A percentile compares a stretch with the other conserved stretches of the same genome.
Conservation (phyloP, 768 basidiomycete species). For the Boletus rufocinnamomeus region DNA sequence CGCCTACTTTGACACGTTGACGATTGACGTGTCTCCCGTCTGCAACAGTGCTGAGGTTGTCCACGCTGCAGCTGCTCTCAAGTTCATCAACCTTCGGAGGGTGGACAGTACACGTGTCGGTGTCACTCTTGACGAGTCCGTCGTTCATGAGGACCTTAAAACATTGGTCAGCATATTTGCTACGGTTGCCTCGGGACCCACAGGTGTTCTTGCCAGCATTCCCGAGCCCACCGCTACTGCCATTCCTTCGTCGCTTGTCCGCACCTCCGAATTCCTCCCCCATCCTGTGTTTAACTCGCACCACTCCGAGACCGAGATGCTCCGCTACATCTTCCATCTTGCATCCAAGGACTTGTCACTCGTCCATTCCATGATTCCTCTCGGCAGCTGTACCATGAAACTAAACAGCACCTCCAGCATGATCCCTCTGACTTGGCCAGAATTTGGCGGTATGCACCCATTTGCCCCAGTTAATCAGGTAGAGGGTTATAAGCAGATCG, state of each 20-base stretch:
- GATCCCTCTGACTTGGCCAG: conserved; percentile 94
- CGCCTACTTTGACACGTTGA: conserved; percentile 91
- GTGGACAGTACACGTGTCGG: conserved; percentile 79
- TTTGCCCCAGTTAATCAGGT: conserved; percentile 92
- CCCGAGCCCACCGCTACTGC: conserved; percentile 41
- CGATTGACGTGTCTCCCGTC: conserved; percentile 68
- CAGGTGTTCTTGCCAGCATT: conserved; percentile 50
- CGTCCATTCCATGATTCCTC: conserved; percentile 93
- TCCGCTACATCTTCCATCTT: conserved; percentile 93
- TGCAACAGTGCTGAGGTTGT: conserved; percentile 57
- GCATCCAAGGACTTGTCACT: conserved; percentile 94
- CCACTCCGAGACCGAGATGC: conserved; percentile 98
- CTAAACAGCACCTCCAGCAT: conserved; percentile 98
- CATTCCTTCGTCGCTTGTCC: conserved; percentile 57
- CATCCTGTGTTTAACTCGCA: conserved; percentile 96
- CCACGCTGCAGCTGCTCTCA: conserved; percentile 64
- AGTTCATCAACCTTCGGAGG: conserved; percentile 80
- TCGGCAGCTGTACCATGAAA: conserved; percentile 98
- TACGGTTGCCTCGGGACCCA: conserved; percentile 53
- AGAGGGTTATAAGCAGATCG: conserved; percentile 78
- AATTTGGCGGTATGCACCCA: conserved; percentile 88
- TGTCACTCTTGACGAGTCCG: conserved; percentile 91
- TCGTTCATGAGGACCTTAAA: conserved; percentile 71
- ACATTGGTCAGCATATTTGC: conserved; percentile 82
- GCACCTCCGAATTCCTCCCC: conserved; percentile 70